phyloP scores from a whole-genome alignment of 2,329 filamentous ascomycete genomes.

The Sordariomycetes sp. region DNA sequence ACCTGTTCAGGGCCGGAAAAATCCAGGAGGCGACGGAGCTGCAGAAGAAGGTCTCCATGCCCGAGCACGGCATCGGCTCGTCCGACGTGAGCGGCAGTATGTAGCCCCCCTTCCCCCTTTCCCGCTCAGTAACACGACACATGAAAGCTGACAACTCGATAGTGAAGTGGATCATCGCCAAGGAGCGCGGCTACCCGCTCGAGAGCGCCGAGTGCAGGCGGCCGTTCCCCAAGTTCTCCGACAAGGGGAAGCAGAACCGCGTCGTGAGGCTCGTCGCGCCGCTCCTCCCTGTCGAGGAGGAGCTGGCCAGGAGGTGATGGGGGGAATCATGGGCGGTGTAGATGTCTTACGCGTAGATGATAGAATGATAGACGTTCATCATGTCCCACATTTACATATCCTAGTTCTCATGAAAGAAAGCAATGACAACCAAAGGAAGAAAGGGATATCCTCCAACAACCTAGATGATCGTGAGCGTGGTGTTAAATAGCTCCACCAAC shows the following conservation, averaged over 20 bases:
- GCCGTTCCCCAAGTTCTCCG: slow-evolving; percentile 38
- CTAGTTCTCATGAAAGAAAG: neutral
- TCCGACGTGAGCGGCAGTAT: slow-evolving; percentile 49
- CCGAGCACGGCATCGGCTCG: slow-evolving; percentile 45
- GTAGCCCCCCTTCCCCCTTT: no score
- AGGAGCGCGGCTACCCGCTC: slow-evolving; percentile 38
- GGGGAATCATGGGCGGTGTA: neutral
- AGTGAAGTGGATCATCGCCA: slow-evolving; percentile 46
- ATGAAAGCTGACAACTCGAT: no score
- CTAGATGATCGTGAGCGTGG: slow-evolving; percentile 41
- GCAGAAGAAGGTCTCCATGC: slow-evolving; percentile 37
- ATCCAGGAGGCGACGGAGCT: slow-evolving; percentile 32
- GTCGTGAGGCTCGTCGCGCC: neutral
- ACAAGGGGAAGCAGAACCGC: slow-evolving; percentile 19
- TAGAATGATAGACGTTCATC: neutral
- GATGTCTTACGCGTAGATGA: neutral
- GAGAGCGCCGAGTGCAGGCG: slow-evolving; percentile 40
- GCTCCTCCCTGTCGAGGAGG: neutral
- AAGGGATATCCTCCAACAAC: neutral
- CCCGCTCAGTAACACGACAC: no score
- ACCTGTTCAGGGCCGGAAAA: slow-evolving; percentile 35
- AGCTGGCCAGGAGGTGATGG: neutral
- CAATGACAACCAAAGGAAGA: neutral
- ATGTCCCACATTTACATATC: neutral
- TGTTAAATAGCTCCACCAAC: slow-evolving; percentile 37